Evolutionary conservation across 192 early-diverging fungal species (phyloP).

Genomic region (Entrophospora sp.): DNA sequence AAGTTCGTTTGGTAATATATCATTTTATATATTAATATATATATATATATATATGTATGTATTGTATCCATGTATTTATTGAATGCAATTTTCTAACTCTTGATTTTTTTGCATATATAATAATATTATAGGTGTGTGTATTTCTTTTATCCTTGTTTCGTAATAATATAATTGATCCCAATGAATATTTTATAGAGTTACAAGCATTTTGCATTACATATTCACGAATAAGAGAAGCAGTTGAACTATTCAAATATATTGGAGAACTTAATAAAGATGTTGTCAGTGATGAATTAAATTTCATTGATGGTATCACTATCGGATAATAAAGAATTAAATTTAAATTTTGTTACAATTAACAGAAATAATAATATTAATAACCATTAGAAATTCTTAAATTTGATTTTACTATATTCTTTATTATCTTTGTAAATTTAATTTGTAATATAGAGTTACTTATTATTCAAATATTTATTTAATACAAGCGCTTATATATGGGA

Average conservation of each 20-base stretch:
- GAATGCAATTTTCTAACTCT: neutral
- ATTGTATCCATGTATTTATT: neutral
- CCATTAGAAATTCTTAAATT: too few species aligned
- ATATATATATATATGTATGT: neutral
- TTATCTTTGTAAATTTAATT: too few species aligned
- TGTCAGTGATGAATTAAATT: neutral
- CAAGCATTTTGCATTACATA: slow-evolving; percentile 26
- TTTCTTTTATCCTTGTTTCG: slow-evolving; percentile 23
- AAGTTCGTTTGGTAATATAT: slow-evolving; percentile 25
- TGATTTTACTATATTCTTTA: too few species aligned
- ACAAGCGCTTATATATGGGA: too few species aligned
- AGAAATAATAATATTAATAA: too few species aligned
- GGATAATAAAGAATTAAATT: too few species aligned
- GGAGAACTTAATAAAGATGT: neutral
- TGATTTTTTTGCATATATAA: neutral
- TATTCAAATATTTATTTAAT: too few species aligned
- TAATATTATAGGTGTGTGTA: slow-evolving; percentile 21
- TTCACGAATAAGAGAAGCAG: slow-evolving; percentile 23
- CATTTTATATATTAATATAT: neutral
- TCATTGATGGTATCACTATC: neutral
- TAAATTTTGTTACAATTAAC: too few species aligned
- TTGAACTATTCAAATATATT: slow-evolving; percentile 15
- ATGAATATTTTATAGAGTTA: slow-evolving; percentile 21
- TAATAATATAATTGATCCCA: slow-evolving; percentile 21
- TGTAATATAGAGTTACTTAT: too few species aligned